Percentiles rank a stretch among this genome's conserved stretches.
These are phyloP conservation scores for Penicillium chermesinum DNA, from an alignment of 495 filamentous ascomycete genomes.

Conservation along the genomic window DNA sequence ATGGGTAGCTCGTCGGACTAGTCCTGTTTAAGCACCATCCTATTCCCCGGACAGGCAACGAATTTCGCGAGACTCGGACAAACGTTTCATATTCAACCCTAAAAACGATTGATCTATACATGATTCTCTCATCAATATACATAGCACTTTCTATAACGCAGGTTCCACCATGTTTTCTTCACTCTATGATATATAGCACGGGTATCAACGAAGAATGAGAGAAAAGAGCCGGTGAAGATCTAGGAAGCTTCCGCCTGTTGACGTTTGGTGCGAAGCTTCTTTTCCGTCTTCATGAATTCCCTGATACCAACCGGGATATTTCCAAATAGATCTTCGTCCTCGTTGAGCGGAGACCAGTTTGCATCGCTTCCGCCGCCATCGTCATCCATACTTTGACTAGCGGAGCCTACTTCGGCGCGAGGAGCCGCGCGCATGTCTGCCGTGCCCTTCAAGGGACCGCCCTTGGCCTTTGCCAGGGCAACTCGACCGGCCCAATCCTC, in stretches of 20 bases:
- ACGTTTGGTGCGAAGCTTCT: conserved; percentile 76
- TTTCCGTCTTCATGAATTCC: conserved; percentile 97
- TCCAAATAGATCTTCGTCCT: conserved; percentile 58
- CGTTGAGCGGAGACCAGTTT: conserved; percentile 50
- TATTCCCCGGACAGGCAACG: too few species aligned
- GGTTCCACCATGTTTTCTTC: not conserved
- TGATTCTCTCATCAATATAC: not conserved
- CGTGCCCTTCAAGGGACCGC: conserved; percentile 16
- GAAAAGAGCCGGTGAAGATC: not conserved
- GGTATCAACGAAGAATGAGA: conserved; percentile 1
- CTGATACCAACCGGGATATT: conserved; percentile 87
- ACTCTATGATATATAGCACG: not conserved
- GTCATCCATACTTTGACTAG: conserved; percentile 66
- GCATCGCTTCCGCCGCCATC: conserved; percentile 70
- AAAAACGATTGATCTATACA: not conserved
- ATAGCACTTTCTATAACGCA: not conserved
- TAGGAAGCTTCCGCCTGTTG: conserved; percentile 24
- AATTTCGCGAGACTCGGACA: too few species aligned
- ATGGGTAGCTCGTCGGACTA: too few species aligned
- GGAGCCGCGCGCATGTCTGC: conserved; percentile 32
- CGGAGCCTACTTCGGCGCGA: conserved; percentile 34
- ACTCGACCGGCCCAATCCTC: conserved; percentile 73
- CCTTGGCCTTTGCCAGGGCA: conserved; percentile 47
- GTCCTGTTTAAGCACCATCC: too few species aligned
- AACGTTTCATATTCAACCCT: too few species aligned